Conservation (phyloP, 83 land plant genomes). For the Thuja plicata region DNA sequence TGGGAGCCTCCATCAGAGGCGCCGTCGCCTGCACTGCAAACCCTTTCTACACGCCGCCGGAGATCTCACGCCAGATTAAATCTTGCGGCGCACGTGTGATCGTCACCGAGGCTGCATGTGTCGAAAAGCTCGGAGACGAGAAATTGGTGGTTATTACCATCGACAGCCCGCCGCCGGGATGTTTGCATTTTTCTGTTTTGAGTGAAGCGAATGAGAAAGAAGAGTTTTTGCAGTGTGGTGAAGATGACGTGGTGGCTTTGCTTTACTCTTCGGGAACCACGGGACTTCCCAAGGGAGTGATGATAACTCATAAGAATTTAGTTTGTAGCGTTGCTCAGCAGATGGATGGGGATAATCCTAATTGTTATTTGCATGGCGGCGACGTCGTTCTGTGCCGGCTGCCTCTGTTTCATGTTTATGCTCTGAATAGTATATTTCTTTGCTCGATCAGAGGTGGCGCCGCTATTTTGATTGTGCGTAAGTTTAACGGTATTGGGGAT, state of each 20-base stretch:
- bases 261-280: conserved; percentile 73
- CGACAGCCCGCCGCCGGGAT: conserved; percentile 29
- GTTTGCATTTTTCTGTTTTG: conserved; percentile 49
- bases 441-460: conserved; percentile 72
- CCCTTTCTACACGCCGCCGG: conserved; percentile 62
- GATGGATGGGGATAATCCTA: conserved; percentile 66
- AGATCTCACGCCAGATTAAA: conserved; percentile 44
- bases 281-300: conserved; percentile 72
- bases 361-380: conserved; percentile 28
- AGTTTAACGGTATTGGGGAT: conserved; percentile 49
- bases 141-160: conserved; percentile 28
- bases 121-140: conserved; percentile 41
- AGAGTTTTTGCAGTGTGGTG: too few relatives aligned
- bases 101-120: conserved; percentile 48
- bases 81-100: conserved; percentile 37
- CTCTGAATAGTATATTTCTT: conserved; percentile 70
- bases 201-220: conserved; percentile 42
- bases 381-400: conserved; percentile 56
- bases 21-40: conserved; percentile 65
- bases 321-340: conserved; percentile 63
- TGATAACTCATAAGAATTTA: conserved; percentile 57
- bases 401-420: conserved; percentile 84
- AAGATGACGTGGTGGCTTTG: conserved; percentile 60
- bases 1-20: conserved; percentile 54
- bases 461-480: conserved; percentile 65